These are phyloP conservation scores for Suillus weaverae DNA, from an alignment of 768 basidiomycete species.

Conservation along the genomic window DNA sequence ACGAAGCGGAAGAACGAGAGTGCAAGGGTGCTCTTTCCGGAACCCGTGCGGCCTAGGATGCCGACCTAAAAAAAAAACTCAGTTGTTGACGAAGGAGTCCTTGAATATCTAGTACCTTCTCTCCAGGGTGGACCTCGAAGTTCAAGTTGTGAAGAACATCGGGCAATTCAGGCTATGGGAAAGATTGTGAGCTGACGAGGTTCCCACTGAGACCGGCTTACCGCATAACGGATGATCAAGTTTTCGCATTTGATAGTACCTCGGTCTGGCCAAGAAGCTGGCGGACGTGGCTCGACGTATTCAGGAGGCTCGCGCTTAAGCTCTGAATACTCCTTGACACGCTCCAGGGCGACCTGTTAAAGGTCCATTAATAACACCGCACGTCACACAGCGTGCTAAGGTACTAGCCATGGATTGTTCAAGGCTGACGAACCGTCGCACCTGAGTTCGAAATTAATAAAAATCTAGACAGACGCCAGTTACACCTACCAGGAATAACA, in stretches of 20 bases:
- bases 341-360: slow-evolving; percentile 74
- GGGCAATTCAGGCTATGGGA: slow-evolving; percentile 74
- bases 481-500: slow-evolving; percentile 57
- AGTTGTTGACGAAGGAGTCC: background rate
- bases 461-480: background rate
- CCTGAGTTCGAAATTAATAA: slow-evolving; percentile 31
- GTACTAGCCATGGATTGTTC: slow-evolving; percentile 87
- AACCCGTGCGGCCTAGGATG: slow-evolving; percentile 67
- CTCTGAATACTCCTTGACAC: slow-evolving; percentile 90
- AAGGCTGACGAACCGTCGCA: slow-evolving; percentile 80
- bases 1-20: slow-evolving; percentile 89
- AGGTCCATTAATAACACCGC: slow-evolving; percentile 4
- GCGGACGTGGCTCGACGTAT: slow-evolving; percentile 83
- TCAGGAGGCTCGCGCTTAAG: slow-evolving; percentile 77
- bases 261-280: slow-evolving; percentile 71
- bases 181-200: background rate
- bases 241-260: slow-evolving; percentile 73
- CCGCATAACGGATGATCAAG: slow-evolving; percentile 77
- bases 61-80: slow-evolving; percentile 47
- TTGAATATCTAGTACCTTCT: slow-evolving; percentile 52
- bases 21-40: slow-evolving; percentile 80
- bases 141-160: slow-evolving; percentile 79
- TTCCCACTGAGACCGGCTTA: slow-evolving; percentile 36
- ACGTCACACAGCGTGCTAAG: background rate
- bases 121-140: slow-evolving; percentile 70